These are phyloP conservation scores for Eimeria maxima DNA, from an alignment of 169 alveolate genomes.

Conservation along the genomic window DNA sequence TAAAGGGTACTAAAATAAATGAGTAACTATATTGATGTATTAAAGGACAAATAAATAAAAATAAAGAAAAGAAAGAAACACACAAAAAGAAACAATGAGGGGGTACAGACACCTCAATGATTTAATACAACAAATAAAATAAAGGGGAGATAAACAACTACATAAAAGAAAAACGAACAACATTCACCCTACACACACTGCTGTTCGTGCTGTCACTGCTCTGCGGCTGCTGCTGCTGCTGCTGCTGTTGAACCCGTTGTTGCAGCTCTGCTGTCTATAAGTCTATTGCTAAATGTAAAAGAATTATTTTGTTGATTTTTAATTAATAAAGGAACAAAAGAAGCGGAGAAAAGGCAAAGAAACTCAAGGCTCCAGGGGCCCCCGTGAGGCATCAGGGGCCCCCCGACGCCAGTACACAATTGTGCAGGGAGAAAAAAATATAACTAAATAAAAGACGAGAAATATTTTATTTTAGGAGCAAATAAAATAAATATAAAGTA, in stretches of 20 bases:
- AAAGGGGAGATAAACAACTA: background rate
- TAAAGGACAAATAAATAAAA: no score
- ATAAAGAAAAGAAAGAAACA: no score
- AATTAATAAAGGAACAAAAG: background rate
- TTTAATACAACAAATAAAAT: background rate
- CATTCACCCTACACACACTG: background rate
- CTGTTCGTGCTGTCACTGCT: no score
- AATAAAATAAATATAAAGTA: no score
- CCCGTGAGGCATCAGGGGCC: slow-evolving; percentile 58
- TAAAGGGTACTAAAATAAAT: background rate
- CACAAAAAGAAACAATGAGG: background rate
- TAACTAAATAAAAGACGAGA: no score
- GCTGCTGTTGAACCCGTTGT: background rate
- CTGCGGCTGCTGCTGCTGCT: background rate
- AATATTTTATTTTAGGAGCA: no score
- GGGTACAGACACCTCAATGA: background rate
- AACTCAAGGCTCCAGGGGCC: background rate
- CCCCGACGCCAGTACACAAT: background rate
- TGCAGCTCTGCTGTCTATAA: background rate
- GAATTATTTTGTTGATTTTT: background rate
- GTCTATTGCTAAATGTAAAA: no score
- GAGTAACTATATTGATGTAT: background rate
- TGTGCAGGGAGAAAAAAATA: no score
- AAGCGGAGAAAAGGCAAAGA: background rate
- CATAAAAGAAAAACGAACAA: background rate